Evolutionary conservation across 2,329 filamentous ascomycete genomes (phyloP), one percentile per base, ranked within the genome.

Genomic region (Alternaria solani): DNA sequence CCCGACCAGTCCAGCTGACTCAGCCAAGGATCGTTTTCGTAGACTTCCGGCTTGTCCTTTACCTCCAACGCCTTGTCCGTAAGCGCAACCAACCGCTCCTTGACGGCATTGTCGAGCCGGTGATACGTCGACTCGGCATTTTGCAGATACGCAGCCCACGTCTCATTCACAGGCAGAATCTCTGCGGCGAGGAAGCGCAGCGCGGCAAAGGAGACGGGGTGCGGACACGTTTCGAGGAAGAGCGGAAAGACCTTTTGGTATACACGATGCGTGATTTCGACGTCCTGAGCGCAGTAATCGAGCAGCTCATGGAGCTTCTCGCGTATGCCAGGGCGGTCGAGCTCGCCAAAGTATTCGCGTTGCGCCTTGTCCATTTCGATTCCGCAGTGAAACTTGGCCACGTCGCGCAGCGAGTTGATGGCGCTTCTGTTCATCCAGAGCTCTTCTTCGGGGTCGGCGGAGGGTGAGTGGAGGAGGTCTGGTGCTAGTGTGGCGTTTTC

Each of bases 141-240:
- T 11, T 85, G 81, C 44, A 98, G 84, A 74, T 99, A 99, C 1
- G 87, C 82, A 61, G 94, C 87, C 96, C 96, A 99, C 0, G 91
- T 89, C 70, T 90, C 87, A 76, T 98, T 88, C 44, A 98, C 91
- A 0, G 95, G 95, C 7, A 99, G 82, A 48, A 98, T 97, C 65
- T 97, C 93, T 0, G 94, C 91, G 0, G 94, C 93, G n/a, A 99
- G 85, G 76, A 98, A 95, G 16, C 95, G 87, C 18, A 99, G 84
- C 2, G 95, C 95, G 2, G 93, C 94, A 73, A 99, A 99, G 79
- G 94, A 98, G 72, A 99, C 95, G 0, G 95, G 95, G 78, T 99
- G 96, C 0, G 95, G 95, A 74, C 95, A 99, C 26, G 91, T 92
- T 44, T 93, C 85, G 20, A 97, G 82, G 71, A 97, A 99, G 59